phyloP scores from a whole-genome alignment of 2,329 filamentous ascomycete genomes.

The Venturia effusa region DNA sequence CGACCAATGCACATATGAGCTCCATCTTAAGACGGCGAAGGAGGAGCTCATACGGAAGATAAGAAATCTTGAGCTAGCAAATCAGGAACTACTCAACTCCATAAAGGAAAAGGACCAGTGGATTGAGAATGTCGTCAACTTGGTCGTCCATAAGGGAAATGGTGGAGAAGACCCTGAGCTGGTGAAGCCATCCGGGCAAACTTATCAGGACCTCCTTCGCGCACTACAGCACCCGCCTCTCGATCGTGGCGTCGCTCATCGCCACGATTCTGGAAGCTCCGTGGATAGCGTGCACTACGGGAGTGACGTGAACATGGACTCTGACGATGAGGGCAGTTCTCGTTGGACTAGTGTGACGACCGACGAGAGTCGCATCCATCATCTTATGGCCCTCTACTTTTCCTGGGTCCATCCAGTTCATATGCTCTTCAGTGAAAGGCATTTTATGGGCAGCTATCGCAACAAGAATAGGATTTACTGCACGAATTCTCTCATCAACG shows the following conservation, averaged over 20 bases:
- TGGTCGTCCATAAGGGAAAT: background rate
- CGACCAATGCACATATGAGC: constrained; percentile 19
- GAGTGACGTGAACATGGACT: constrained; percentile 15
- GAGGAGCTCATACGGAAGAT: constrained; percentile 20
- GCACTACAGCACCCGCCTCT: background rate
- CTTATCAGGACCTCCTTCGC: background rate
- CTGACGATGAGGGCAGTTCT: constrained; percentile 9
- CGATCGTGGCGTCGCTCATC: background rate
- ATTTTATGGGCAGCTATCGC: constrained; percentile 17
- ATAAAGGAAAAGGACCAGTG: background rate
- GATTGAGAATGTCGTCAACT: background rate
- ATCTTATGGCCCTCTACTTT: constrained; percentile 21
- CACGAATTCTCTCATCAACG: constrained; percentile 19
- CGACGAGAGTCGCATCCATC: constrained; percentile 16
- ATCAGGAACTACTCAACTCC: background rate
- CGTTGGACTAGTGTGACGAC: constrained; percentile 18
- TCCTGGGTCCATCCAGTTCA: constrained; percentile 22
- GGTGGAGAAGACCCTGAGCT: background rate
- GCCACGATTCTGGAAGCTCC: background rate
- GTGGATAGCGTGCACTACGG: background rate
- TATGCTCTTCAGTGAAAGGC: constrained; percentile 21
- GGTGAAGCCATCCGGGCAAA: background rate
- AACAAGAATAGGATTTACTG: constrained; percentile 16
- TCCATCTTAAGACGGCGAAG: constrained; percentile 21
- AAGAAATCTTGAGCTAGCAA: constrained; percentile 16